Evolutionary conservation across 2,329 filamentous ascomycete genomes (phyloP).

Genomic region (Polychaeton citri): DNA sequence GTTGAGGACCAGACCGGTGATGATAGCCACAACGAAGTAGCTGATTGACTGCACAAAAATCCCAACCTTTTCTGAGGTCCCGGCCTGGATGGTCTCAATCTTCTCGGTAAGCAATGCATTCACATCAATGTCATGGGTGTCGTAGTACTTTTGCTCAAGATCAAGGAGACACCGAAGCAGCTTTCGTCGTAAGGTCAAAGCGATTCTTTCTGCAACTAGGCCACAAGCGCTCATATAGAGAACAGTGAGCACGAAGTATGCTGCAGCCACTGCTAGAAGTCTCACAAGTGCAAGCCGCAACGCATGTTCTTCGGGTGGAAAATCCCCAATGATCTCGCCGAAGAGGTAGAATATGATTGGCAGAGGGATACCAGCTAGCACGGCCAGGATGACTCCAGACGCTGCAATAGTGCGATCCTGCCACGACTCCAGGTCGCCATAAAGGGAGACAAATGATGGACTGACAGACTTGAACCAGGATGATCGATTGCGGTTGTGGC

Average conservation of each 20-base stretch:
- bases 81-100: slow-evolving; percentile 32
- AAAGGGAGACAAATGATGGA: slow-evolving; percentile 37
- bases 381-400: slow-evolving; percentile 22
- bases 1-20: slow-evolving; percentile 32
- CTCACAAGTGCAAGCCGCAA: slow-evolving; percentile 27
- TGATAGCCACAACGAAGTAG: slow-evolving; percentile 33
- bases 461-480: slow-evolving; percentile 28
- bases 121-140: slow-evolving; percentile 37
- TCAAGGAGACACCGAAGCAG: slow-evolving; percentile 36
- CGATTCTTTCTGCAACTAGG: slow-evolving; percentile 36
- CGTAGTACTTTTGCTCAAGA: slow-evolving; percentile 40
- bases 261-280: slow-evolving; percentile 32
- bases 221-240: slow-evolving; percentile 38
- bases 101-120: slow-evolving; percentile 32
- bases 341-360: slow-evolving; percentile 32
- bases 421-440: slow-evolving; percentile 29
- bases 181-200: slow-evolving; percentile 31
- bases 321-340: slow-evolving; percentile 36
- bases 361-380: slow-evolving; percentile 27
- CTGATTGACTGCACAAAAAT: slow-evolving; percentile 33
- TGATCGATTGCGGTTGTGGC: not conserved
- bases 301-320: slow-evolving; percentile 34
- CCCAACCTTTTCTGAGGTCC: slow-evolving; percentile 34
- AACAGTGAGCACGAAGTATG: slow-evolving; percentile 38
- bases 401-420: slow-evolving; percentile 24